Evolutionary conservation across 805 yeast species (phyloP).

Genomic region (Ogataea salicorniae): DNA sequence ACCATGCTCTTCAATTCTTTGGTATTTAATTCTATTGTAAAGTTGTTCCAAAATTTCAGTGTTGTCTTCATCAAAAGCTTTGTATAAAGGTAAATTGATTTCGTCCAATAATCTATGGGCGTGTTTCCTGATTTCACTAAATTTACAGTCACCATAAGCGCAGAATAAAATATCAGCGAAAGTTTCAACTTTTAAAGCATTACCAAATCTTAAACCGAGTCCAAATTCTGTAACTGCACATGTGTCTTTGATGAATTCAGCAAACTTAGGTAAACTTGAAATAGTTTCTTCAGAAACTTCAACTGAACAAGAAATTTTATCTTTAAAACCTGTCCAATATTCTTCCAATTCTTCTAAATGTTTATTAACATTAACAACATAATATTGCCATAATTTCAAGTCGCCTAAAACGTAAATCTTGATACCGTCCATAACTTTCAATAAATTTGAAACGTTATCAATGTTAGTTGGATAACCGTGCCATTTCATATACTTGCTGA

Average conservation of each 20-base stretch:
- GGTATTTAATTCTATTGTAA: constrained; percentile 67
- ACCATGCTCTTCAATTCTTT: constrained; percentile 75
- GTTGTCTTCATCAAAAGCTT: constrained; percentile 69
- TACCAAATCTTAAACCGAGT: constrained; percentile 44
- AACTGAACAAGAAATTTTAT: constrained; percentile 19
- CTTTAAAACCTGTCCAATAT: constrained; percentile 28
- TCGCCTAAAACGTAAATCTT: constrained; percentile 60
- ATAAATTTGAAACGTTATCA: constrained; percentile 47
- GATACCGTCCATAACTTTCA: constrained; percentile 60
- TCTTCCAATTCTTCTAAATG: constrained; percentile 36
- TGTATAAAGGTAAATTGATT: constrained; percentile 68
- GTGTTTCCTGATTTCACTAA: constrained; percentile 31
- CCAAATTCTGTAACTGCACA: constrained; percentile 39
- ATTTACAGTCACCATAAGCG: constrained; percentile 29
- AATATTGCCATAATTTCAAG: constrained; percentile 81
- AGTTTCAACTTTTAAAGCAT: constrained; percentile 44
- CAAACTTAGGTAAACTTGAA: constrained; percentile 43
- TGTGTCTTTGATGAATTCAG: constrained; percentile 42
- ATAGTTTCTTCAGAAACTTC: constrained; percentile 40
- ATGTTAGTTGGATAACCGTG: constrained; percentile 61
- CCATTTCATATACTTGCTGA: constrained; percentile 51
- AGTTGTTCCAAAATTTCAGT: constrained; percentile 62
- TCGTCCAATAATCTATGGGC: constrained; percentile 64
- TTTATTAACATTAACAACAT: constrained; percentile 56
- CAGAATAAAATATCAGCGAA: constrained; percentile 49